Percentiles rank a stretch among this genome's conserved stretches.
These are phyloP conservation scores for Claviceps lovelessii DNA, from an alignment of 2,329 filamentous ascomycete genomes.

Conservation along the genomic window DNA sequence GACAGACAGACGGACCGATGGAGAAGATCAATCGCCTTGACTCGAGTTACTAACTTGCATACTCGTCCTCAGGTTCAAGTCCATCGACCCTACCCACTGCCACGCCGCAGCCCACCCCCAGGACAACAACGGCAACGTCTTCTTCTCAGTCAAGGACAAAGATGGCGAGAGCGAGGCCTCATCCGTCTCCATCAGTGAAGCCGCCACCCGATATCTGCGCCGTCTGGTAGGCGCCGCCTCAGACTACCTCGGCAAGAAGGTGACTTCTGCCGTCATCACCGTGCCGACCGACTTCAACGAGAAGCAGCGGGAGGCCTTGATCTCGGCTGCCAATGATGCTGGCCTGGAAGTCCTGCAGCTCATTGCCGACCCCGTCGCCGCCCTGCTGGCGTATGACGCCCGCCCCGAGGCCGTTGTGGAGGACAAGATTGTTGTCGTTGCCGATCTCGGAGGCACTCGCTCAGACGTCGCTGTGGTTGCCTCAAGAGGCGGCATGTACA, in stretches of 20 bases:
- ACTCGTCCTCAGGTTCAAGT: conserved; percentile 52
- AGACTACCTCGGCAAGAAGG: conserved; percentile 82
- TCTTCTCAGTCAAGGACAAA: conserved; percentile 75
- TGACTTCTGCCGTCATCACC: conserved; percentile 89
- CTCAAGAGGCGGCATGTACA: conserved; percentile 91
- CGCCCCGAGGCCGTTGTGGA: conserved; percentile 56
- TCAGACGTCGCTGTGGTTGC: conserved; percentile 85
- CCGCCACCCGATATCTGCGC: conserved; percentile 71
- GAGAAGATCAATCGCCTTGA: background rate
- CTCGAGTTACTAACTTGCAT: background rate
- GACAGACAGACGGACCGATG: too few species aligned
- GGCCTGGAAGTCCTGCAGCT: conserved; percentile 83
- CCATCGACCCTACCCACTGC: conserved; percentile 89
- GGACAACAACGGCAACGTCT: conserved; percentile 55
- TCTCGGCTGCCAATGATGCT: conserved; percentile 62
- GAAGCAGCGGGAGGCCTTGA: conserved; percentile 69
- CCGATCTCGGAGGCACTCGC: conserved; percentile 82
- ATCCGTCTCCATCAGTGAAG: conserved; percentile 62
- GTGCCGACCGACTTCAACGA: conserved; percentile 89
- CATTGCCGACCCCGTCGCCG: conserved; percentile 80
- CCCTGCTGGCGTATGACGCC: conserved; percentile 82
- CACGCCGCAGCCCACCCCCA: conserved; percentile 85
- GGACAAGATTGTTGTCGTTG: conserved; percentile 86
- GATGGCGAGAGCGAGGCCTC: conserved; percentile 46
- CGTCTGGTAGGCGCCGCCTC: conserved; percentile 71